phyloP scores from a whole-genome alignment of 805 yeast genomes.

The Lipomyces oligophaga region DNA sequence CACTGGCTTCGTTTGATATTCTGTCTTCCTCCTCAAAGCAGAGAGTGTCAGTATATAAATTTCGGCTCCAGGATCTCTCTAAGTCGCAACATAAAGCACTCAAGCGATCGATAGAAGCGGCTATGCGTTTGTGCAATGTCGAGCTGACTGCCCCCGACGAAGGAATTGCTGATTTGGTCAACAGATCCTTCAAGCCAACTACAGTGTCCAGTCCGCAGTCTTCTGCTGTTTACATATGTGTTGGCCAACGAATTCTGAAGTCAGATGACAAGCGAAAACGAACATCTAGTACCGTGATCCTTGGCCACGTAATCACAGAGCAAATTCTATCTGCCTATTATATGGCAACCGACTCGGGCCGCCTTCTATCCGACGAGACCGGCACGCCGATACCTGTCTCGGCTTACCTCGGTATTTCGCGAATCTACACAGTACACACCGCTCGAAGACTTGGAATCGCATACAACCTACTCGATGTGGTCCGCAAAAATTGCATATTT shows the following conservation, averaged over 20 bases:
- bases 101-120: slow-evolving; percentile 33
- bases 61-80: slow-evolving; percentile 2
- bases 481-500: slow-evolving; percentile 42
- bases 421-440: slow-evolving; percentile 39
- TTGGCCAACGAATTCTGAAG: slow-evolving; percentile 1
- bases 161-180: slow-evolving; percentile 3
- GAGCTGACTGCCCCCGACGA: slow-evolving; percentile 50
- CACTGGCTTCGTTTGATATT: not conserved
- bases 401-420: slow-evolving; percentile 43
- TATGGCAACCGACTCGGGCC: slow-evolving; percentile 42
- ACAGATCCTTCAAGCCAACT: not conserved
- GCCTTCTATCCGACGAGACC: slow-evolving; percentile 34
- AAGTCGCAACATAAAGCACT: slow-evolving; percentile 21
- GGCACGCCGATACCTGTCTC: slow-evolving; percentile 38
- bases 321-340: slow-evolving; percentile 23
- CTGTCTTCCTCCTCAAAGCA: not conserved
- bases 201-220: not conserved
- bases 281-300: not conserved
- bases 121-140: slow-evolving; percentile 47
- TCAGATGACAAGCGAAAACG: too few species aligned
- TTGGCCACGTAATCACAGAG: slow-evolving; percentile 28
- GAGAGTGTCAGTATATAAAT: slow-evolving; percentile 3
- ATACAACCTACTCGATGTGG: slow-evolving; percentile 39
- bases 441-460: slow-evolving; percentile 49
- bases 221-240: slow-evolving; percentile 7